A percentile compares a stretch with the other conserved stretches of the same genome.
Evolutionary conservation across 352 stramenopile species (phyloP).

Genomic region (Pseudoperonospora humuli): DNA sequence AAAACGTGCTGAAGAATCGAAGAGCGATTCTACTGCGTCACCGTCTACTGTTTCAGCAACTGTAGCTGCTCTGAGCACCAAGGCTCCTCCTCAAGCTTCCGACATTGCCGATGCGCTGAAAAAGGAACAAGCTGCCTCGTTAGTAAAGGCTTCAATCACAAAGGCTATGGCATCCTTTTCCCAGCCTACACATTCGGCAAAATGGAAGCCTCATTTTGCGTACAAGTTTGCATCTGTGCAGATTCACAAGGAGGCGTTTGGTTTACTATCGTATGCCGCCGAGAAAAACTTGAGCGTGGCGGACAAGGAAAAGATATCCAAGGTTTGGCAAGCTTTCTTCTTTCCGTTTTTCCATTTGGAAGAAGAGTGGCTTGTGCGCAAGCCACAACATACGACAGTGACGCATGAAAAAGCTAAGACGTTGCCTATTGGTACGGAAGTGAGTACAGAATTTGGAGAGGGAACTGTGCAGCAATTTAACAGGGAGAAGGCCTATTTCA

Average conservation of each 20-base stretch:
- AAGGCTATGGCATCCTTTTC: conserved; percentile 2
- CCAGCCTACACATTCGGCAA: conserved; percentile 2
- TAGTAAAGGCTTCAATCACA: conserved; percentile 3
- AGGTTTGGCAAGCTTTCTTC: conserved; percentile 80
- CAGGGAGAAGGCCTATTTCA: conserved; percentile 45
- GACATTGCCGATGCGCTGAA: conserved; percentile 58
- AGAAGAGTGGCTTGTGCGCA: conserved; percentile 75
- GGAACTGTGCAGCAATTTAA: conserved; percentile 78
- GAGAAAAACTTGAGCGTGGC: conserved; percentile 76
- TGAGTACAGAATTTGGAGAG: conserved; percentile 75
- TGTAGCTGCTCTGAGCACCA: conserved; percentile 12
- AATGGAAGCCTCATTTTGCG: conserved; percentile 66
- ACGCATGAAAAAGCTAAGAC: conserved; percentile 58
- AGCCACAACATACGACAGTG: conserved; percentile 60
- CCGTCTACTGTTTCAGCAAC: conserved; percentile 24
- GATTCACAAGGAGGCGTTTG: conserved; percentile 82
- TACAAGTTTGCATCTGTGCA: conserved; percentile 67
- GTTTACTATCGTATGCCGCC: conserved; percentile 64
- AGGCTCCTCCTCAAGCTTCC: conserved; percentile 35
- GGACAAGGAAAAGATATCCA: conserved; percentile 81
- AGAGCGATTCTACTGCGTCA: conserved; percentile 15
- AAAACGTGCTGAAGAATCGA: conserved; percentile 28
- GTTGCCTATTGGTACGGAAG: conserved; percentile 56
- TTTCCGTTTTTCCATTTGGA: conserved; percentile 81
- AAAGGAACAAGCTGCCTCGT: conserved; percentile 34